phyloP scores from a whole-genome alignment of 2,329 filamentous ascomycete species.

The Xylaria sp. region DNA sequence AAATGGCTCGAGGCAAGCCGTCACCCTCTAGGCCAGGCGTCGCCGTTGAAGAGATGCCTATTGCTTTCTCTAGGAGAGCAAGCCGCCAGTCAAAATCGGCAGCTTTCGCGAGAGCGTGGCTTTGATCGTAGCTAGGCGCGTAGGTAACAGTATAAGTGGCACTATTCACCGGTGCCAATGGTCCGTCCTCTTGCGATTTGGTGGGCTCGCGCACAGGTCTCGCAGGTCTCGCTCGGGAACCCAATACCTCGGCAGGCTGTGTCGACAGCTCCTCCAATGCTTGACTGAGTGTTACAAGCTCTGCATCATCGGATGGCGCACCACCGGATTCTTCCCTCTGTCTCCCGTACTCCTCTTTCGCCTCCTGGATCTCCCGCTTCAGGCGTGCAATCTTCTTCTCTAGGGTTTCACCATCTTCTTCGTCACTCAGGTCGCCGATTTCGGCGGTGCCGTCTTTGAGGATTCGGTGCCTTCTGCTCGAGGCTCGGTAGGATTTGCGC shows the following conservation, averaged over 20 bases:
- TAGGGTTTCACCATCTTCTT: slow-evolving; percentile 76
- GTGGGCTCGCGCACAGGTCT: slow-evolving; percentile 44
- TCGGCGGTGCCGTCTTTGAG: slow-evolving; percentile 73
- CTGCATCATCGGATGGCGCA: slow-evolving; percentile 59
- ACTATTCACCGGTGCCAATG: slow-evolving; percentile 44
- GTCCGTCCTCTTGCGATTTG: slow-evolving; percentile 38
- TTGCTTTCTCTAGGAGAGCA: slow-evolving; percentile 78
- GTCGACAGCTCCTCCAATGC: slow-evolving; percentile 74
- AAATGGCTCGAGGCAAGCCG: slow-evolving; percentile 72
- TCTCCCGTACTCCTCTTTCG: slow-evolving; percentile 66
- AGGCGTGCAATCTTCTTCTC: slow-evolving; percentile 84
- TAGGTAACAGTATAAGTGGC: slow-evolving; percentile 74
- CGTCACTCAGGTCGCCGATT: slow-evolving; percentile 78
- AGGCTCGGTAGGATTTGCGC: slow-evolving; percentile 83
- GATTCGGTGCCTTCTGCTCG: slow-evolving; percentile 73
- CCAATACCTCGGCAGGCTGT: slow-evolving; percentile 45
- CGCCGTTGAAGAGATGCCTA: slow-evolving; percentile 80
- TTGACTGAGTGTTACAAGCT: slow-evolving; percentile 75
- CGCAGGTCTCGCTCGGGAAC: slow-evolving; percentile 40
- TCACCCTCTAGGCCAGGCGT: slow-evolving; percentile 71
- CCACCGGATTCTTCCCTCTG: slow-evolving; percentile 60
- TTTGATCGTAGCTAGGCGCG: slow-evolving; percentile 72
- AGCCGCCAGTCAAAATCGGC: slow-evolving; percentile 90
- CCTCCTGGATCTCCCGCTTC: slow-evolving; percentile 71
- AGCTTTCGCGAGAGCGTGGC: slow-evolving; percentile 79